Percentiles rank a stretch among this genome's conserved stretches.
Conservation (phyloP, 2,329 filamentous ascomycete species). For the Elsinoe necatrix region DNA sequence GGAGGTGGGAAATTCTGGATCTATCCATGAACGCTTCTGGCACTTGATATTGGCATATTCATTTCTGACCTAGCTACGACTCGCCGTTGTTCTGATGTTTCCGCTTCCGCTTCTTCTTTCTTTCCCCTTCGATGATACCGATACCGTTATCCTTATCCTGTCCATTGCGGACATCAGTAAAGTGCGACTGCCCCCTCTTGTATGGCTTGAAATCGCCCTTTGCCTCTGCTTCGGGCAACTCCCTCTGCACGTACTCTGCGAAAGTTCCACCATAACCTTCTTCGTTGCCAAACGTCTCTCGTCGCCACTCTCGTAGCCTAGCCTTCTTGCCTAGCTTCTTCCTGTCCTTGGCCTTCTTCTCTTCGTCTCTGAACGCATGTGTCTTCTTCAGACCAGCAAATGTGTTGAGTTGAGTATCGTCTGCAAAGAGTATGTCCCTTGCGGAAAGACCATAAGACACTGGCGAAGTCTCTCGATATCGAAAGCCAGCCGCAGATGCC, state of each 20-base stretch:
- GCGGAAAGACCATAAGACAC: slow-evolving; percentile 82
- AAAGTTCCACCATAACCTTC: slow-evolving; percentile 43
- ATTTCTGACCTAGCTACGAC: background rate
- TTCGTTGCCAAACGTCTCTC: slow-evolving; percentile 56
- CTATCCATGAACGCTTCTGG: background rate
- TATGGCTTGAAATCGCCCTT: slow-evolving; percentile 18
- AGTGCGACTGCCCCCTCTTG: background rate
- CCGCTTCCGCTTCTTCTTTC: slow-evolving; percentile 7
- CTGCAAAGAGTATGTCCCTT: slow-evolving; percentile 83
- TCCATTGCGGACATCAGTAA: background rate
- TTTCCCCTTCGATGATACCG: slow-evolving; percentile 5
- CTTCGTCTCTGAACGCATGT: slow-evolving; percentile 74
- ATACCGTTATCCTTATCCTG: no score
- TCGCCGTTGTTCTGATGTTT: background rate
- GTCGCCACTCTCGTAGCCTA: slow-evolving; percentile 75
- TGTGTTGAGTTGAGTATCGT: slow-evolving; percentile 76
- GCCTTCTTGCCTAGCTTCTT: slow-evolving; percentile 91
- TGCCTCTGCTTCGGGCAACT: slow-evolving; percentile 21
- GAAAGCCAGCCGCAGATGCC: slow-evolving; percentile 55
- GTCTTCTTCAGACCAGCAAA: slow-evolving; percentile 94
- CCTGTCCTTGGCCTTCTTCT: slow-evolving; percentile 82
- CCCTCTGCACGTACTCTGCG: slow-evolving; percentile 27
- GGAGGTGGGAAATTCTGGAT: background rate
- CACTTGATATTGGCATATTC: background rate
- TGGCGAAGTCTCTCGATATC: slow-evolving; percentile 90